These are phyloP conservation scores for Pseudogymnoascus sp. DNA, from an alignment of 2,329 filamentous ascomycete species.

Conservation along the genomic window DNA sequence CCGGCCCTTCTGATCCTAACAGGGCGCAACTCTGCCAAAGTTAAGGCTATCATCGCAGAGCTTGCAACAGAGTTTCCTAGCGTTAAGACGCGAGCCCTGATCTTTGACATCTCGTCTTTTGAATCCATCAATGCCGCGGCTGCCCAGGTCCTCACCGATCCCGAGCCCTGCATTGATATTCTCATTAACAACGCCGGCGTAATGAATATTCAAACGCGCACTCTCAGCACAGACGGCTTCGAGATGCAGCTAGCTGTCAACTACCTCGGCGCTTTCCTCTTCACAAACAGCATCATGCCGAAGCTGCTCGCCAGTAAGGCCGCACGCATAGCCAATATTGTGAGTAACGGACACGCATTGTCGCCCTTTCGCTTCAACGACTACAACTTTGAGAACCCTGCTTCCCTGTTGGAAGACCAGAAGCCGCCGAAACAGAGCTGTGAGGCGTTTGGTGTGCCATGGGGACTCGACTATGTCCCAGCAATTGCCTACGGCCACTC, in stretches of 20 bases:
- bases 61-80: constrained; percentile 26
- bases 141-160: constrained; percentile 22
- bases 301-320: background rate
- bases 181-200: constrained; percentile 21
- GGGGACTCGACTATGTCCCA: constrained; percentile 19
- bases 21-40: constrained; percentile 29
- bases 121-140: constrained; percentile 32
- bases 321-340: constrained; percentile 16
- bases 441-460: constrained; percentile 19
- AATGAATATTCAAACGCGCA: constrained; percentile 13
- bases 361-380: constrained; percentile 27
- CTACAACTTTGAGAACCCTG: constrained; percentile 8
- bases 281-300: constrained; percentile 17
- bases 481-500: constrained; percentile 35
- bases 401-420: background rate
- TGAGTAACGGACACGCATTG: constrained; percentile 18
- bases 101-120: constrained; percentile 32
- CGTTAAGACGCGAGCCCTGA: constrained; percentile 28
- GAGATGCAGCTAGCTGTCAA: constrained; percentile 21
- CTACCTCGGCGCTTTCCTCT: constrained; percentile 18
- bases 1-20: constrained; percentile 32
- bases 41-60: constrained; percentile 25
- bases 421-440: background rate
- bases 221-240: constrained; percentile 14
- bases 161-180: constrained; percentile 16